Percentiles rank a stretch among this genome's conserved stretches.
These are phyloP conservation scores for Zasmidium angulare DNA, from an alignment of 2,329 filamentous ascomycete genomes.

Conservation along the genomic window DNA sequence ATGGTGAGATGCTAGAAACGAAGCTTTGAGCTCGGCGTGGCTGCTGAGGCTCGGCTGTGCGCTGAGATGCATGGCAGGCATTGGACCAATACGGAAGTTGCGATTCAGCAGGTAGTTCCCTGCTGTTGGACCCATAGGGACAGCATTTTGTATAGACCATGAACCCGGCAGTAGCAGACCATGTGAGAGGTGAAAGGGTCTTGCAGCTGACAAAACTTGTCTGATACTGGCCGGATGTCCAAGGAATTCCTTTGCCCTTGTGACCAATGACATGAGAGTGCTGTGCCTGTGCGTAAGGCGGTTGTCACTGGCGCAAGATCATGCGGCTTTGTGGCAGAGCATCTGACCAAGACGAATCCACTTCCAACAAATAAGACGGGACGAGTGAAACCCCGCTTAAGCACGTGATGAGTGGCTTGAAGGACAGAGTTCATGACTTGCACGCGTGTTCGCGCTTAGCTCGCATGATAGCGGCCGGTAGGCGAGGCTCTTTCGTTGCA, in stretches of 20 bases:
- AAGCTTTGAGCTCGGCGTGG: neutral
- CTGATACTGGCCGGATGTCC: neutral
- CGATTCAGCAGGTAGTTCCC: conserved; percentile 1
- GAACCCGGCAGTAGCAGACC: neutral
- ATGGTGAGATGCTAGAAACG: too few relatives aligned
- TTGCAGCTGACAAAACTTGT: neutral
- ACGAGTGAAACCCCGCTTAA: neutral
- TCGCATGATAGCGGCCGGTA: neutral
- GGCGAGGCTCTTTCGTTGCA: neutral
- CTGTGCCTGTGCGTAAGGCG: neutral
- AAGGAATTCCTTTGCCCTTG: neutral
- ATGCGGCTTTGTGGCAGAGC: neutral
- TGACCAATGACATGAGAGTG: neutral
- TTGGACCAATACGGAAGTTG: conserved; percentile 2
- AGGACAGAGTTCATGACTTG: neutral
- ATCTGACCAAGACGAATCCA: neutral
- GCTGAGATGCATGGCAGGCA: neutral
- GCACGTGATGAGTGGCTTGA: neutral
- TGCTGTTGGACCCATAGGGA: neutral
- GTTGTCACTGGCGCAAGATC: neutral
- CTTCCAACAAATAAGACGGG: neutral
- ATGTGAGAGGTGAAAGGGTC: neutral
- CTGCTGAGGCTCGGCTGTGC: neutral
- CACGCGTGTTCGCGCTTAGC: neutral
- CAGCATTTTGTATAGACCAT: neutral